Percentiles rank a stretch among this genome's conserved stretches.
These are phyloP conservation scores for Tephrocybe sp. DNA, from an alignment of 768 basidiomycete species.

Conservation along the genomic window DNA sequence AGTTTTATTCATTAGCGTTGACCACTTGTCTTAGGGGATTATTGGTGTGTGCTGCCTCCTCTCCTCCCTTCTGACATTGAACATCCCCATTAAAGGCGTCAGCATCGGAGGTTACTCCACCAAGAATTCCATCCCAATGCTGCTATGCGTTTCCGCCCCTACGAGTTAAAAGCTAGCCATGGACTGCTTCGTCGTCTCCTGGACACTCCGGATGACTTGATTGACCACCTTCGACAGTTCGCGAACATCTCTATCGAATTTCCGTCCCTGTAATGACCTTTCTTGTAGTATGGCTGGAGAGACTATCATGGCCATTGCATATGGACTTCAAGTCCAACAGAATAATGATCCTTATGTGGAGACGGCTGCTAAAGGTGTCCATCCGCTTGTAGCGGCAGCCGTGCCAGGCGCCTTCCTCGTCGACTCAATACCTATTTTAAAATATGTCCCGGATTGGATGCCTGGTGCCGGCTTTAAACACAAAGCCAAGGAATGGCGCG, in stretches of 20 bases:
- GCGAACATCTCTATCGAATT: conserved; percentile 4
- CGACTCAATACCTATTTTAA: conserved; percentile 26
- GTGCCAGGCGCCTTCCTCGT: conserved; percentile 30
- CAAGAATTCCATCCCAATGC: conserved; percentile 27
- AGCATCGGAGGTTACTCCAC: conserved; percentile 28
- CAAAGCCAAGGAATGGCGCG: conserved; percentile 25
- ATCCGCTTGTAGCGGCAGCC: conserved; percentile 23
- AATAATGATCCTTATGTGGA: conserved; percentile 32
- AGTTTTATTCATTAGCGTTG: not conserved
- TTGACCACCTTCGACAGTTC: conserved; percentile 23
- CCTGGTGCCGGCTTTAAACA: conserved; percentile 34
- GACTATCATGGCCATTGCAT: conserved; percentile 29
- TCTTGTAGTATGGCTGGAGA: conserved; percentile 17
- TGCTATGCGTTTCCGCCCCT: conserved; percentile 21
- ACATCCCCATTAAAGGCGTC: conserved; percentile 26
- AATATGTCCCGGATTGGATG: conserved; percentile 32
- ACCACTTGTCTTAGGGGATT: conserved; percentile 1
- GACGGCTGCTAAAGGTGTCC: conserved; percentile 26
- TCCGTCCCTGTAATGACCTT: not conserved
- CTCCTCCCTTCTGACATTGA: not conserved
- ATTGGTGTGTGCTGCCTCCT: not conserved
- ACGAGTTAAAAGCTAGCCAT: conserved; percentile 24
- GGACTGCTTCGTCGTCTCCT: conserved; percentile 25
- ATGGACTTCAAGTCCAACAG: conserved; percentile 28
- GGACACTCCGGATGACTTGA: conserved; percentile 28